Base-by-base conservation (phyloP, 352 stramenopile genomes). In the Phytophthora cactorum region DNA sequence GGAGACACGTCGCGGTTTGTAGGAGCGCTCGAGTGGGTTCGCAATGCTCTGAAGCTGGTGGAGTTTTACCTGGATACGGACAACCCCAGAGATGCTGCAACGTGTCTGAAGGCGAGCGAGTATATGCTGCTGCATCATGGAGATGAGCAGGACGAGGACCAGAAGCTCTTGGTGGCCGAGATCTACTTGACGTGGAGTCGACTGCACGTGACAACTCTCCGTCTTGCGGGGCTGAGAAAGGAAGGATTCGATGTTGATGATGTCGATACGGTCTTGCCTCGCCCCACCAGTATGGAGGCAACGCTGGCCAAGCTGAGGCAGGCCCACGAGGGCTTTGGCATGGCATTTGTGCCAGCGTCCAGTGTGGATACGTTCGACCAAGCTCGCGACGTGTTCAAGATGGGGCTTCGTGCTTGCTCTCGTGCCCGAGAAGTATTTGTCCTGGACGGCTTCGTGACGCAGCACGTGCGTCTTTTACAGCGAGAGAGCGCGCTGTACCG, bases 371-470 rank as follows among this genome's bases (percentile, higher is more conserved):
- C 47, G 12, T 93, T 83, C 50, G 80, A 89, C 0, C 52, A 74
- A 36, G 85, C 83, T 2, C 83, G 83, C 1, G 59, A 79, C 11
- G 72, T 91, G 10, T 93, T 93, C 72, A 91, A 88, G 58, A 74
- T 84, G 52, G 83, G 78, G 4, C 64, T 88, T 31, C 67, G 68
- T 9, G 78, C 78, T 8, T 81, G 70, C n/a, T 77, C 84, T 12
- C 52, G 43, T 0, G 82, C 81, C 1, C 71, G 82, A 39, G 58
- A 72, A 27, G 56, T 82, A 1, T 85, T 90, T 29, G 70, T 82
- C 8, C 59, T 94, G 27, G 82, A 94, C 47, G 86, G 84, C 7
- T 91, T 88, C 38, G 86, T 92, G 17, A 92, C 82, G 10, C 70
- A 79, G 32, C 73, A 91, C 50, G 78, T 94, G 44, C 79, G 75